These are phyloP conservation scores for Cyphellophora attinorum DNA, from an alignment of 2,329 filamentous ascomycete genomes.

Conservation along the genomic window DNA sequence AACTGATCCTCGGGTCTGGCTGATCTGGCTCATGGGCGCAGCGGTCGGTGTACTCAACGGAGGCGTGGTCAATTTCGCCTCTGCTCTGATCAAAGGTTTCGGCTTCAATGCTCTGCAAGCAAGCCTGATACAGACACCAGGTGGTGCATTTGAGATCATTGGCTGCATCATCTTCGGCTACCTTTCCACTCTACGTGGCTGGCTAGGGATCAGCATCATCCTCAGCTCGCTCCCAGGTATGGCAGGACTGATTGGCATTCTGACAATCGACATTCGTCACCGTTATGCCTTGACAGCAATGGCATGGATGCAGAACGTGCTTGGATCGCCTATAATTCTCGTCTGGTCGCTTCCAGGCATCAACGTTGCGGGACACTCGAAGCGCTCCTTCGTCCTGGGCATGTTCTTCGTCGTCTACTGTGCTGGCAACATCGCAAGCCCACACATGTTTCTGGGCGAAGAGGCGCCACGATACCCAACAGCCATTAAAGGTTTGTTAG, in stretches of 20 bases:
- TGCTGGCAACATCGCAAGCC: slow-evolving; percentile 39
- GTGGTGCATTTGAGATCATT: slow-evolving; percentile 30
- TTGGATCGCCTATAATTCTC: slow-evolving; percentile 42
- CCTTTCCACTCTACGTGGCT: slow-evolving; percentile 34
- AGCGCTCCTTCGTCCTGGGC: slow-evolving; percentile 40
- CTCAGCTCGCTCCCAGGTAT: slow-evolving; percentile 26
- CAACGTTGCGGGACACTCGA: slow-evolving; percentile 41
- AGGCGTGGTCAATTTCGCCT: slow-evolving; percentile 39
- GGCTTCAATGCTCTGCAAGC: slow-evolving; percentile 27
- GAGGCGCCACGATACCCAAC: slow-evolving; percentile 37
- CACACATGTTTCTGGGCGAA: slow-evolving; percentile 36
- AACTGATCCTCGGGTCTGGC: slow-evolving; percentile 28
- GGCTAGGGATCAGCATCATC: slow-evolving; percentile 23
- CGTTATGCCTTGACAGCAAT: slow-evolving; percentile 41
- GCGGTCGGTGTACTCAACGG: slow-evolving; percentile 40
- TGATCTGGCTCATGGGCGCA: slow-evolving; percentile 31
- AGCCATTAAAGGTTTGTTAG: slow-evolving; percentile 32
- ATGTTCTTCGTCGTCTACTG: slow-evolving; percentile 42
- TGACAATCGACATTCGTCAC: slow-evolving; percentile 36
- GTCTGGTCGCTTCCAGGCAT: slow-evolving; percentile 42
- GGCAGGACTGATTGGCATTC: slow-evolving; percentile 41
- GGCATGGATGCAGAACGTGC: slow-evolving; percentile 42
- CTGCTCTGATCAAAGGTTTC: slow-evolving; percentile 28
- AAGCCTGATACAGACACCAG: slow-evolving; percentile 28
- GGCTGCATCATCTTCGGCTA: slow-evolving; percentile 35